Evolutionary conservation across 1,284 basidiomycete genomes (phyloP), one percentile per base, ranked within the genome.

Genomic region (Ustilago bromivora): DNA sequence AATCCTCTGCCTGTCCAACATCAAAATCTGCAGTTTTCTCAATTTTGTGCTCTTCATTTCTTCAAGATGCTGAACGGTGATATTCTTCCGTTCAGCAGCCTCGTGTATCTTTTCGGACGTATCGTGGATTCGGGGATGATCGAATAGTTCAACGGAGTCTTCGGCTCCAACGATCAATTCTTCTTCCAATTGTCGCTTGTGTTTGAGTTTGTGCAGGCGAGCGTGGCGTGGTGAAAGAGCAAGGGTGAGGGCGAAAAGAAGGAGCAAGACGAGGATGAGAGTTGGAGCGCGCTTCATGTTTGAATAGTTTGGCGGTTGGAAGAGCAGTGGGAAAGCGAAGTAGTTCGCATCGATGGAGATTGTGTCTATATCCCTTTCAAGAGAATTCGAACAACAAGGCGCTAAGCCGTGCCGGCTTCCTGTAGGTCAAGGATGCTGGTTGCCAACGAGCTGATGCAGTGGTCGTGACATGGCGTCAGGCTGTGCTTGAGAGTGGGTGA

Each of bases 101-200:
- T 69, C 51, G 52, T 74, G 66, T 2, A 69, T 34, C 19, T 62
- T 31, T 38, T 74, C 71, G 1, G 62, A 34, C 4, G 71, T 13
- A n/a, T 74, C 66, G 53, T 74, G 71, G 3, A 66, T 47, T 3
- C 66, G 71, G 1, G 71, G 66, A 11, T 23, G 17, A 19, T 74
- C 66, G 28, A 65, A 69, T 2, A 74, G 32, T 38, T 74, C 66
- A 35, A 60, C 4, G 1, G 47, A 40, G 0, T 74, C 71, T 41
- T 74, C 66, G 34, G 57, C 46, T 13, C 9, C 66, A n/a, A 15
- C 6, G 4, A 38, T 12, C 1, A 69, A 13, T 13, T 62, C 71
- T 28, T 69, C 59, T 19, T 69, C 66, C 1, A 69, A 4, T 3
- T 66, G 38, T 1, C 66, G 59, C 3, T 58, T 40, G 19, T 23